Evolutionary conservation across 352 stramenopile species (phyloP), one percentile per base, ranked within the genome.

Genomic region (Phytopythium sindhum): DNA sequence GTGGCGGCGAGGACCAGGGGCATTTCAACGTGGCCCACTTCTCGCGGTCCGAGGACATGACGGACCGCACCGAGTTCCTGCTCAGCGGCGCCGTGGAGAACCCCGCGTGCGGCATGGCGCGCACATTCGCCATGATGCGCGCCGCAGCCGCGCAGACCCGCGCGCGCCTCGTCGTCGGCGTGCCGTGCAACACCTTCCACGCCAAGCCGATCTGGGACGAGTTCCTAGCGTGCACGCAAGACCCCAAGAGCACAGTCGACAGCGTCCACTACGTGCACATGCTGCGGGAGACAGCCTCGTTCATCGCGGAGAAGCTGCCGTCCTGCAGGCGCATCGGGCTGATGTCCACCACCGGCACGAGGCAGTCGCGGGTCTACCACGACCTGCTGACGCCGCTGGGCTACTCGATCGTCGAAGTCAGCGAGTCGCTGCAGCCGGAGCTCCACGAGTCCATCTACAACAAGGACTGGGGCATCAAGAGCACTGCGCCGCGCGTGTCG

Each of bases 181-280:
- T 91, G 35, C 78, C 81, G 15, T 93, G 81, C 77, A 90, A 90
- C 53, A 90, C 84, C 10, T 93, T 93, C 63, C 82, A 90, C 69
- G 80, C 82, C 21, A 69, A 73, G 55, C 73, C 82, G 37, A 90
- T 89, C 42, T 93, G 77, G 81, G 69, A 90, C 57, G 74, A 88
- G 59, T 91, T 93, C 61, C 70, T 89, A 39, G 65, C 65, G 14
- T 69, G 81, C 17, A 89, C 81, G 9, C 61, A 41, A 1, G 12
- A 24, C 17, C 58, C 50, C 17, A 65, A 55, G 55, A 31, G 23
- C 19, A 37, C 41, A 19, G 28, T n/a, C 11, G 45, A 59, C 37
- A 28, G 60, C 54, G 61, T 80, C 8, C 55, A 61, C 4, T 74
- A 84, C 57, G 77, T 90, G 47, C 78, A 91, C 61, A 93, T 90